Evolutionary conservation across 495 filamentous ascomycete genomes (phyloP).

Genomic region (Astrothelium macrocarpum): DNA sequence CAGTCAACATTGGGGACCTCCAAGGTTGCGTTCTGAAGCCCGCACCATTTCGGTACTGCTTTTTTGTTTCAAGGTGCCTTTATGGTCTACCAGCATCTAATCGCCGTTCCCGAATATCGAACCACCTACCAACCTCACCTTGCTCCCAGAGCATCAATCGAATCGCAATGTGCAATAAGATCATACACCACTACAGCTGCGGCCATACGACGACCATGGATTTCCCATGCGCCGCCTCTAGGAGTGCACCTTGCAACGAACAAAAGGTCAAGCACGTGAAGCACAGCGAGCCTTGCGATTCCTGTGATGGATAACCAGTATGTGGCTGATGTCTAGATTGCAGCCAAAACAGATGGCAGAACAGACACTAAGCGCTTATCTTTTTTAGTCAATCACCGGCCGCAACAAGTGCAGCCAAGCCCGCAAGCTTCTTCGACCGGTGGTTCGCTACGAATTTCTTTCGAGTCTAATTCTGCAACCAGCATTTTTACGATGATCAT

Average conservation of each 20-base stretch:
- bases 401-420: background rate
- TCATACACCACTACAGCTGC: conserved; percentile 31
- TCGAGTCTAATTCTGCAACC: background rate
- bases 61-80: background rate
- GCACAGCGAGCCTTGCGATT: conserved; percentile 33
- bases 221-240: conserved; percentile 31
- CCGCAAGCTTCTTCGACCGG: background rate
- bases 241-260: conserved; percentile 20
- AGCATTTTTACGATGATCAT: conserved; percentile 1
- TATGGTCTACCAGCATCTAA: background rate
- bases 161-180: conserved; percentile 27
- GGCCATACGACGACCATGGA: conserved; percentile 23
- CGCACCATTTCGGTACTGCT: background rate
- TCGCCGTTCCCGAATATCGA: background rate
- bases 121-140: background rate
- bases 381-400: background rate
- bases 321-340: background rate
- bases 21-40: background rate
- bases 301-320: conserved; percentile 27
- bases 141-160: background rate
- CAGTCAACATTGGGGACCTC: background rate
- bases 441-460: background rate
- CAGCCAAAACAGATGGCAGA: background rate
- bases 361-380: background rate
- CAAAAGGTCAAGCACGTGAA: conserved; percentile 27